These are phyloP conservation scores for Rhododendron williamsianum DNA, from an alignment of 148 eudicot species.

Conservation along the genomic window DNA sequence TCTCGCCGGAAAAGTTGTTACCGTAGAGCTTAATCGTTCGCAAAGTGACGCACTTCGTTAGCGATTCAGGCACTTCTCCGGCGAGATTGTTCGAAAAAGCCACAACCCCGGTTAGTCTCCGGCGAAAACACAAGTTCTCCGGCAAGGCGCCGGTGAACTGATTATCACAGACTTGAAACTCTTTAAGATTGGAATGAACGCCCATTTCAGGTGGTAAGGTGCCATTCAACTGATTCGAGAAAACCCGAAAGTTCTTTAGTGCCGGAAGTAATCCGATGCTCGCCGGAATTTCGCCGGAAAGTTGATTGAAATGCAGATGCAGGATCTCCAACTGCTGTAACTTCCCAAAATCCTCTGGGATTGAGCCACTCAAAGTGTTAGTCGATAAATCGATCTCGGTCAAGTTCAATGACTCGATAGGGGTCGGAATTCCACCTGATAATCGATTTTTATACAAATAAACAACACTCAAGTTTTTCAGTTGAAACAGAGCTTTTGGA, in stretches of 20 bases:
- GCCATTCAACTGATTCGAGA: slow-evolving; percentile 40
- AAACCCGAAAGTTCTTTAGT: slow-evolving; percentile 22
- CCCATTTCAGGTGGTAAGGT: slow-evolving; percentile 51
- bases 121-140: slow-evolving; percentile 36
- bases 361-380: slow-evolving; percentile 41
- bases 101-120: slow-evolving; percentile 30
- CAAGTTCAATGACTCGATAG: slow-evolving; percentile 32
- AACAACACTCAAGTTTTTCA: slow-evolving; percentile 41
- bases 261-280: slow-evolving; percentile 32
- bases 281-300: slow-evolving; percentile 38
- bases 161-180: slow-evolving; percentile 38
- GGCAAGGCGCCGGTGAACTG: slow-evolving; percentile 51
- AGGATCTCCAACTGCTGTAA: slow-evolving; percentile 29
- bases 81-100: slow-evolving; percentile 43
- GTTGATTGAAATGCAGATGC: slow-evolving; percentile 29
- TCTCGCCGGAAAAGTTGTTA: slow-evolving; percentile 46
- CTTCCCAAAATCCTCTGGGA: slow-evolving; percentile 38
- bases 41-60: slow-evolving; percentile 31
- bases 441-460: slow-evolving; percentile 42
- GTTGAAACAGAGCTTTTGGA: slow-evolving; percentile 52
- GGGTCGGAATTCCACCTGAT: slow-evolving; percentile 51
- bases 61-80: slow-evolving; percentile 52
- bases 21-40: slow-evolving; percentile 25
- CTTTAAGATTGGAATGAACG: slow-evolving; percentile 35
- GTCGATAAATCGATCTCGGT: slow-evolving; percentile 34